Percentiles rank a stretch among this genome's conserved stretches.
phyloP scores from a whole-genome alignment of 352 stramenopile genomes.

The Phytopythium vexans region DNA sequence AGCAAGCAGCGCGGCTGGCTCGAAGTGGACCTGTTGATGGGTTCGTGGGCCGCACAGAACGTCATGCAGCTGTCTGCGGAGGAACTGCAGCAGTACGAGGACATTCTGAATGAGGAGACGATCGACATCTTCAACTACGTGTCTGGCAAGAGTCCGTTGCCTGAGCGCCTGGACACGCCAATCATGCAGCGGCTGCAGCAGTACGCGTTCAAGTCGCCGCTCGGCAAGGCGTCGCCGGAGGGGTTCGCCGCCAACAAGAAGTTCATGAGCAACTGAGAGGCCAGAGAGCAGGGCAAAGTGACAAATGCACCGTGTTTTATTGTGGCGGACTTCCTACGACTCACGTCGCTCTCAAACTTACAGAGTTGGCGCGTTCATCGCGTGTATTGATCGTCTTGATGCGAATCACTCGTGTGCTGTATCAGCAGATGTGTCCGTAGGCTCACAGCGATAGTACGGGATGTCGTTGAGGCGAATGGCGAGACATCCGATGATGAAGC shows the following conservation, averaged over 20 bases:
- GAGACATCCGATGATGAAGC: constrained; percentile 46
- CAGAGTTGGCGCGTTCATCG: too few relatives aligned
- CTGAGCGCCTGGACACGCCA: constrained; percentile 73
- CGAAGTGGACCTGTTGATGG: constrained; percentile 94
- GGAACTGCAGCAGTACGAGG: constrained; percentile 93
- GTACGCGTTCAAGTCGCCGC: constrained; percentile 86
- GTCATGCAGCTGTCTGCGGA: constrained; percentile 74
- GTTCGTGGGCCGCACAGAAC: constrained; percentile 92
- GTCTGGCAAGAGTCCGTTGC: constrained; percentile 85
- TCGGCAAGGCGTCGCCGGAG: constrained; percentile 87
- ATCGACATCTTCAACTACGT: constrained; percentile 99
- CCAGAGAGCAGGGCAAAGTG: neutral
- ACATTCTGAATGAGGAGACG: constrained; percentile 96
- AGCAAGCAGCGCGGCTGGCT: constrained; percentile 95
- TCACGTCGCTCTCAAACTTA: neutral
- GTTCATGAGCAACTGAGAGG: constrained; percentile 79
- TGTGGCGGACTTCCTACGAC: neutral
- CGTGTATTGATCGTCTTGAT: neutral
- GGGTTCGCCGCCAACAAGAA: constrained; percentile 77
- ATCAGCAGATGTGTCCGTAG: neutral
- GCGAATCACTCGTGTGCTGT: neutral
- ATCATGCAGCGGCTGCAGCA: constrained; percentile 91
- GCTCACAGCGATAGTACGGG: constrained; percentile 48
- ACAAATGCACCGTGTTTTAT: neutral
- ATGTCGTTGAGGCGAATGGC: constrained; percentile 43